Conservation (phyloP, 2,329 filamentous ascomycete species). For the Phialocephala sp. region DNA sequence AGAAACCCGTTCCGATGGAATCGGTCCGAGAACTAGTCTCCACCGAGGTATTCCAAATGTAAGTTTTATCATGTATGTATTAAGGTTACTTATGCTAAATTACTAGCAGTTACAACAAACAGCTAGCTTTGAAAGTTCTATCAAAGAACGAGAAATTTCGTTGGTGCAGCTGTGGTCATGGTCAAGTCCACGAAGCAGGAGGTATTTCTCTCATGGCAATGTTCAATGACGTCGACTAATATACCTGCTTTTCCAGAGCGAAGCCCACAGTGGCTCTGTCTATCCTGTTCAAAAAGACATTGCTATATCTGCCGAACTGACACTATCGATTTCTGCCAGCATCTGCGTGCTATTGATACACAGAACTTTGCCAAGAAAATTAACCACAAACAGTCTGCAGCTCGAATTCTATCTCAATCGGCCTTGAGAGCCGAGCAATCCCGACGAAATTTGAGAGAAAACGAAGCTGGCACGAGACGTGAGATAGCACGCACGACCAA, state of each 20-base stretch:
- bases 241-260: not conserved
- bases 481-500: constrained; percentile 21
- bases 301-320: constrained; percentile 20
- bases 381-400: not conserved
- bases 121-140: constrained; percentile 7
- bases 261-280: constrained; percentile 18
- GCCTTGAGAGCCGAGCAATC: constrained; percentile 5
- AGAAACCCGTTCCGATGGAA: constrained; percentile 1
- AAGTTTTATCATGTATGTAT: not conserved
- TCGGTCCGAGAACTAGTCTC: constrained; percentile 3
- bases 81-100: too few species aligned
- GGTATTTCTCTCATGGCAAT: not conserved
- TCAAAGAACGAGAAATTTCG: constrained; percentile 21
- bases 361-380: constrained; percentile 1
- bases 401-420: not conserved
- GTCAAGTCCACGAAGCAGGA: constrained; percentile 18
- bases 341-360: constrained; percentile 14
- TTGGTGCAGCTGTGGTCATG: constrained; percentile 22
- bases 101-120: constrained; percentile 18
- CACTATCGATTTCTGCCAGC: not conserved
- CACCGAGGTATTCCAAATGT: constrained; percentile 19
- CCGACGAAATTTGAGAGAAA: not conserved
- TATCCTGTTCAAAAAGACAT: constrained; percentile 13
- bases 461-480: constrained; percentile 11
- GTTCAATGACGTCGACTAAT: not conserved